A percentile compares a stretch with the other conserved stretches of the same genome.
phyloP scores from a whole-genome alignment of 2,329 filamentous ascomycete genomes.

The Coniosporium tulheliwenetii region DNA sequence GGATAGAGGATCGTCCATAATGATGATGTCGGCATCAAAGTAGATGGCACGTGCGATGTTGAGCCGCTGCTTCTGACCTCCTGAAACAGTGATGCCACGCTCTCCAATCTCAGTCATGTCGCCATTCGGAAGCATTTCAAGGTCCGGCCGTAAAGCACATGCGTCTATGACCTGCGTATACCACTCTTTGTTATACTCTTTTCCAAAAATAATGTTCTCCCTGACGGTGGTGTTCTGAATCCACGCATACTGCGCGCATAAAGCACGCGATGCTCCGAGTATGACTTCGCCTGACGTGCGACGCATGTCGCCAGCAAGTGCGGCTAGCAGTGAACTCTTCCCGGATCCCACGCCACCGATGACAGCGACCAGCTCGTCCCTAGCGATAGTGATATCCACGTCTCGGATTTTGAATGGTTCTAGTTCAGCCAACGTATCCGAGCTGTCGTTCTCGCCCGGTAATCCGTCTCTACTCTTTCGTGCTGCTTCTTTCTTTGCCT shows the following conservation, averaged over 20 bases:
- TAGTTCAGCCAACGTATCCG: slow-evolving; percentile 39
- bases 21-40: slow-evolving; percentile 45
- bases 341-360: slow-evolving; percentile 82
- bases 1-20: slow-evolving; percentile 50
- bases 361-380: slow-evolving; percentile 68
- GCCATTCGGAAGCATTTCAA: slow-evolving; percentile 84
- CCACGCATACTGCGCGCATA: slow-evolving; percentile 95
- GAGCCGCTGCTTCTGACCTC: slow-evolving; percentile 85
- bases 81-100: slow-evolving; percentile 85
- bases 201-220: slow-evolving; percentile 86
- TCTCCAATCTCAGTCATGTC: slow-evolving; percentile 91
- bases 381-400: slow-evolving; percentile 50
- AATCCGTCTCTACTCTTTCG: slow-evolving; percentile 14
- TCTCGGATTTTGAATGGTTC: slow-evolving; percentile 60
- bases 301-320: slow-evolving; percentile 87
- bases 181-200: slow-evolving; percentile 56
- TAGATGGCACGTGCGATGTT: slow-evolving; percentile 77
- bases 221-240: slow-evolving; percentile 82
- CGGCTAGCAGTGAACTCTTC: slow-evolving; percentile 78
- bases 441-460: slow-evolving; percentile 32
- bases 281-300: slow-evolving; percentile 59
- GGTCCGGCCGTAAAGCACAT: slow-evolving; percentile 69
- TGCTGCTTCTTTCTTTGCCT: slow-evolving; percentile 23
- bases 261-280: slow-evolving; percentile 67
- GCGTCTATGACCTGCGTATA: slow-evolving; percentile 73